Evolutionary conservation across 352 stramenopile species (phyloP).

Genomic region (Pythium volutum): DNA sequence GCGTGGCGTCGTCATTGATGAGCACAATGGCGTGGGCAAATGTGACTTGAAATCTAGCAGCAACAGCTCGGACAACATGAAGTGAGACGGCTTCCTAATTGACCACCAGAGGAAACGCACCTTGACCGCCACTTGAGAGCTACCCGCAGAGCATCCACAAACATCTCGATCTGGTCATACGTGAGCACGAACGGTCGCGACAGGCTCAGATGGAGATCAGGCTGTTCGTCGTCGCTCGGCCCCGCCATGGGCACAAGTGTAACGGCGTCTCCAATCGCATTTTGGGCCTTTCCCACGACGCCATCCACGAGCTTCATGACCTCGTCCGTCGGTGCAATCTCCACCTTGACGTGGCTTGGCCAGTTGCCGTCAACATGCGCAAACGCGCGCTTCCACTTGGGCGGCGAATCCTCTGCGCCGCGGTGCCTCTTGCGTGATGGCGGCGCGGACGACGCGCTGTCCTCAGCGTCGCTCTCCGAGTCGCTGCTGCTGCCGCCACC

Average conservation of each 20-base stretch:
- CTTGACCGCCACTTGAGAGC: conserved; percentile 69
- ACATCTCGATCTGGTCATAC: conserved; percentile 62
- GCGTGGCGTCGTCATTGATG: conserved; percentile 71
- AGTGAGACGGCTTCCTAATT: too few relatives aligned
- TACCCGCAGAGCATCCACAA: conserved; percentile 59
- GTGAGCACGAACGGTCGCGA: conserved; percentile 74
- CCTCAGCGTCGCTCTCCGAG: not conserved
- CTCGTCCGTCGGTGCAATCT: conserved; percentile 29
- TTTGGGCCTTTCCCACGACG: conserved; percentile 35
- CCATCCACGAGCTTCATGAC: conserved; percentile 27
- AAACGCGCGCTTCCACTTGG: conserved; percentile 58
- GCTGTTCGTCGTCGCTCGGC: conserved; percentile 12
- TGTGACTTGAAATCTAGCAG: conserved; percentile 41
- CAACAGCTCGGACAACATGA: not conserved
- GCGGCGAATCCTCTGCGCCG: conserved; percentile 4
- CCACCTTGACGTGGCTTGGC: conserved; percentile 70
- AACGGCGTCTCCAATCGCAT: conserved; percentile 20
- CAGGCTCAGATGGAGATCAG: conserved; percentile 61
- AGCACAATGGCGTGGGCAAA: conserved; percentile 44
- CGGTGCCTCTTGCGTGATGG: conserved; percentile 41
- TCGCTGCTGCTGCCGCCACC: not conserved
- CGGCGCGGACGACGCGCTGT: not conserved
- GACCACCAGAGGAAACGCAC: conserved; percentile 23
- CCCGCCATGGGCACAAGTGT: conserved; percentile 38
- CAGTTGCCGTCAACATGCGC: conserved; percentile 79